Evolutionary conservation across 306 rosid species (phyloP), one percentile per base, ranked within the genome.

Genomic region (Lathyrus sativus): DNA sequence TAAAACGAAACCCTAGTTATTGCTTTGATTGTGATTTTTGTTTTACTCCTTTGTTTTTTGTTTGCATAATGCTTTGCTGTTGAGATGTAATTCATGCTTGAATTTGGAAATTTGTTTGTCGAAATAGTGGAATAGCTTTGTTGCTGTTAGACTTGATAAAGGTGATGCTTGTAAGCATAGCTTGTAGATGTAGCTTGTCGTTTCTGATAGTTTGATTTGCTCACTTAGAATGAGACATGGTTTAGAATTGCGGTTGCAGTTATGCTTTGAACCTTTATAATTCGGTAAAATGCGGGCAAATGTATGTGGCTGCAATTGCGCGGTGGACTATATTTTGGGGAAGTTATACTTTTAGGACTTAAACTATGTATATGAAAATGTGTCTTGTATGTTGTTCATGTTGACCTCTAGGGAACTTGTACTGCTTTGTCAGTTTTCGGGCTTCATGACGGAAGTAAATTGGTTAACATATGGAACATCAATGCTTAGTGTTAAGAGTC

Each of bases 1-100:
- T 37, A 61, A 65, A 86, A 18, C 50, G 62, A 65, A 86, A 75
- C 85, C 84, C 81, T 80, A 68, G 50, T 43, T 19, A 58, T 49
- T 33, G 26, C 24, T 19, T 61, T 13, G 17, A 0, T 46, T 46
- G 12, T 43, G 24, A 3, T 59, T 19, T 11, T 35, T 42, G 3
- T 19, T 43, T 26, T 10, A 7, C 3, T n/a, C 4, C 7, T 35
- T 33, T 3, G 37, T 38, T 56, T 13, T 49, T 15, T 50, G 14
- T 13, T 37, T 26, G n/a, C 43, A 31, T n/a, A 9, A 37, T 26
- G 12, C 19, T 75, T 58, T 39, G 54, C 55, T n/a, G 13, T 62
- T 43, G 19, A 50, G 73, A 56, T 72, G 68, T 38, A 37, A 59
- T 19, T 59, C 62, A 57, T 65, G 22, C 49, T 53, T 73, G 68